Base-by-base conservation (phyloP, 768 basidiomycete species). In the Kwoniella shandongensis region DNA sequence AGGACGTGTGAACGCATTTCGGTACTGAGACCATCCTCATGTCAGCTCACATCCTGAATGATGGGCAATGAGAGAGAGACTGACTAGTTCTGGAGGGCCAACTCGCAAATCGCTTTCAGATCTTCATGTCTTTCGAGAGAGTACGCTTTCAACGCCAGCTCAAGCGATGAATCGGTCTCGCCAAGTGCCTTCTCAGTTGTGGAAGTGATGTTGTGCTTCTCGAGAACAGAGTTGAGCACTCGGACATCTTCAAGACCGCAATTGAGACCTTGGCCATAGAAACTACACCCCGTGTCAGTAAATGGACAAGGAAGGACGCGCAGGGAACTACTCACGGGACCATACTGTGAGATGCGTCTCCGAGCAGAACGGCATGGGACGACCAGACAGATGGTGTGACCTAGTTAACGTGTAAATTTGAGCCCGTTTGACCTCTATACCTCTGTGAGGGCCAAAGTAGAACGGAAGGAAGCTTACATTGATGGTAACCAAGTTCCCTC, bases 221-320 rank as follows among this genome's bases (percentile, higher is more conserved):
- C 83, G 69, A 97, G 81, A 54, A 92, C 78, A 27, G 84, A 81
- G 57, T 85, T 83, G 63, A 99, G 82, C 50, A 98, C 84, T 65
- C 96, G 85, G 67, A 98, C 92, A 77, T 99, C 94, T 79, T 99
- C 94, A 50, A 99, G 83, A 15, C 94, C 94, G 73, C 93, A 96
- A 73, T 99, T 99, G 66, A 98, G 82, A 39, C 94, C 94, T 81
- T 99, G 94, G 40, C 94, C 74, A 54, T 75, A 75, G 59, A 77
- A 77, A 3, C 69, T 70, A 32, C 13, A 38, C 18, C 13, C 35
- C 8, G 4, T 46, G 15, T 27, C 30, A 29, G 27, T 6, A 26
- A 23, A 30, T 18, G 20, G 12, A 46, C 10, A 15, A 22, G 26
- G 25, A 17, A 15, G 22, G 12, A 17, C 40, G 40, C 40, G 18